Percentiles rank a stretch among this genome's conserved stretches.
phyloP scores from a whole-genome alignment of 1,284 basidiomycete genomes.

The Tremellales sp. region DNA sequence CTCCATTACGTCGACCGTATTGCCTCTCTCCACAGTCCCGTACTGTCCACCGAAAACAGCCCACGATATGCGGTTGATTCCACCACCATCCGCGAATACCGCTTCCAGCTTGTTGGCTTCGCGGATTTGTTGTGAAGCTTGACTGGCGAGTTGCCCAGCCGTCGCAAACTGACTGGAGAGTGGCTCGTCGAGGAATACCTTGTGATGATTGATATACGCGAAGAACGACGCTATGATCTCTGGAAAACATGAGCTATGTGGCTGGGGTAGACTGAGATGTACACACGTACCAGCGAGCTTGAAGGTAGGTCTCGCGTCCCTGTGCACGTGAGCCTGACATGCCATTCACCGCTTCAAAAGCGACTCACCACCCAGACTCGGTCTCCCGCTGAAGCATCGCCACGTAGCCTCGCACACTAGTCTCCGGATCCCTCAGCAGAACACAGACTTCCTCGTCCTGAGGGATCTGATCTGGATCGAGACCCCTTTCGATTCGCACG shows the following conservation, averaged over 20 bases:
- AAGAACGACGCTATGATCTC: slow-evolving; percentile 36
- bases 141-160: slow-evolving; percentile 24
- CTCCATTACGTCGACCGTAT: no score
- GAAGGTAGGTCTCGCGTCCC: slow-evolving; percentile 30
- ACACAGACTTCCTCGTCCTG: slow-evolving; percentile 36
- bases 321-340: no score
- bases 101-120: slow-evolving; percentile 33
- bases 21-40: slow-evolving; percentile 10
- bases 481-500: no score
- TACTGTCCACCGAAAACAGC: slow-evolving; percentile 22
- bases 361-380: slow-evolving; percentile 28
- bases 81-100: slow-evolving; percentile 6
- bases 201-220: slow-evolving; percentile 23
- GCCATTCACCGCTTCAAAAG: no score
- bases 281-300: slow-evolving; percentile 30
- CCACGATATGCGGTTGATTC: slow-evolving; percentile 32
- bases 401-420: slow-evolving; percentile 32
- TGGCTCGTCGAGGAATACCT: slow-evolving; percentile 26
- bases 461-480: no score
- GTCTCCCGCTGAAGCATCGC: slow-evolving; percentile 30
- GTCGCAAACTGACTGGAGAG: slow-evolving; percentile 8
- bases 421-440: slow-evolving; percentile 26
- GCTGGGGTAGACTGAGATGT: no score
- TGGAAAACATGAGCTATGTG: slow-evolving; percentile 3
- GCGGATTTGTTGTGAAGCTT: slow-evolving; percentile 12